phyloP scores from a whole-genome alignment of 768 basidiomycete genomes.

The Rhodotorula babjevae region DNA sequence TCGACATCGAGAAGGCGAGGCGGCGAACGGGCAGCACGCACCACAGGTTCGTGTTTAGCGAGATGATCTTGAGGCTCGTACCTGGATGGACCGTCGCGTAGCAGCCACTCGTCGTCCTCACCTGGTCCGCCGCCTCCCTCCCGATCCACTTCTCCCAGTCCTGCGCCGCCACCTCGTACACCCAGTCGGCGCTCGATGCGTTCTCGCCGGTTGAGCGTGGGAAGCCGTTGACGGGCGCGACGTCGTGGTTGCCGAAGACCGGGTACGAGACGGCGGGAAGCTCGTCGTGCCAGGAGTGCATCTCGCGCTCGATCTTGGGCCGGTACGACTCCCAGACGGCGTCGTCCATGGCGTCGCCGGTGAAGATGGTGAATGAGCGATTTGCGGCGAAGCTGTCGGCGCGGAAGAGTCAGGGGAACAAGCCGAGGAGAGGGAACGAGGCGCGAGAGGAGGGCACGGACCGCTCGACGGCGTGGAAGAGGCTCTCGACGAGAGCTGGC shows the following conservation, averaged over 20 bases:
- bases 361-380: constrained; percentile 56
- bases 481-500: constrained; percentile 52
- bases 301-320: constrained; percentile 15
- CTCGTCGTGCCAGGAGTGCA: constrained; percentile 18
- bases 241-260: constrained; percentile 50
- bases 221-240: constrained; percentile 59
- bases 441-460: neutral
- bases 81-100: constrained; percentile 55
- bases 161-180: constrained; percentile 48
- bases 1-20: too few species aligned
- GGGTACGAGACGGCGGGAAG: constrained; percentile 23
- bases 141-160: constrained; percentile 53
- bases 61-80: constrained; percentile 56
- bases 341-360: constrained; percentile 60
- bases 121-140: constrained; percentile 50
- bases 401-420: too few species aligned
- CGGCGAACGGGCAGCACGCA: too few species aligned
- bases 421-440: too few species aligned
- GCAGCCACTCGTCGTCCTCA: constrained; percentile 56
- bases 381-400: constrained; percentile 16
- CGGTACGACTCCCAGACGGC: constrained; percentile 31
- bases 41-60: constrained; percentile 60
- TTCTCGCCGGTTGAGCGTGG: constrained; percentile 53
- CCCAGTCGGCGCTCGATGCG: constrained; percentile 52
- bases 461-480: constrained; percentile 52